Percentiles rank a stretch among this genome's conserved stretches.
Evolutionary conservation across 1,284 basidiomycete species (phyloP).

Genomic region (Moesziomyces antarcticus): DNA sequence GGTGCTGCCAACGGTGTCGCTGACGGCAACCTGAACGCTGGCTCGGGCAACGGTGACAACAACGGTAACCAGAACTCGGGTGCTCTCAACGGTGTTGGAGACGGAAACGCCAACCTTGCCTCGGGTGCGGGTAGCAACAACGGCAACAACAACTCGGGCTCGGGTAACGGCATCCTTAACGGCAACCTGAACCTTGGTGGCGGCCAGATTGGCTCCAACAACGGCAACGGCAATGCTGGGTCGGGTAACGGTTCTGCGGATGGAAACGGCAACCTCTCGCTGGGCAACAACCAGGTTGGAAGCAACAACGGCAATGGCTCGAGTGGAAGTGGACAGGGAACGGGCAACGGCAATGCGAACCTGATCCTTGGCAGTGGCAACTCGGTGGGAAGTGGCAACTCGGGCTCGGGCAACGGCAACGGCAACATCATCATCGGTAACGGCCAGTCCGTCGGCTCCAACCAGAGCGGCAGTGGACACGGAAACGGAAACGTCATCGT

Average conservation of each 20-base stretch:
- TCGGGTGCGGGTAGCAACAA: constrained; percentile 4
- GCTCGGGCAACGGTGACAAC: constrained; percentile 16
- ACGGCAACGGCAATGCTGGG: constrained; percentile 14
- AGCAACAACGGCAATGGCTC: constrained; percentile 15
- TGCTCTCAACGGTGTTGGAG: constrained; percentile 20
- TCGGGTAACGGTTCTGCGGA: constrained; percentile 1
- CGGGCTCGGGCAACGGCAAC: constrained; percentile 27
- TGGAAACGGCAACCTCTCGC: constrained; percentile 12
- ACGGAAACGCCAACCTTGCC: constrained; percentile 24
- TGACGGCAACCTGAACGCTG: constrained; percentile 21
- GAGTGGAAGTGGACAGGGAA: not conserved
- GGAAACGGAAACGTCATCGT: constrained; percentile 32
- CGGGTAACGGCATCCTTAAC: constrained; percentile 8
- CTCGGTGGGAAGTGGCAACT: constrained; percentile 13
- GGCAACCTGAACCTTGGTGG: constrained; percentile 19
- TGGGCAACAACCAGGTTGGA: constrained; percentile 14
- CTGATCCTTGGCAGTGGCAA: constrained; percentile 19
- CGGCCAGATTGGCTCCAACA: constrained; percentile 11
- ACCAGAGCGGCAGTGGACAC: constrained; percentile 10
- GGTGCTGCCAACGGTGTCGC: constrained; percentile 10
- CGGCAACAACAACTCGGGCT: constrained; percentile 16
- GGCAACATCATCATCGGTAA: constrained; percentile 40
- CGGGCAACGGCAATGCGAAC: constrained; percentile 22
- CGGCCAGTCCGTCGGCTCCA: constrained; percentile 21
- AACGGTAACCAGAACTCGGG: constrained; percentile 22